phyloP scores from a whole-genome alignment of 306 rosid genomes.

The Trichosanthes cucumerina region DNA sequence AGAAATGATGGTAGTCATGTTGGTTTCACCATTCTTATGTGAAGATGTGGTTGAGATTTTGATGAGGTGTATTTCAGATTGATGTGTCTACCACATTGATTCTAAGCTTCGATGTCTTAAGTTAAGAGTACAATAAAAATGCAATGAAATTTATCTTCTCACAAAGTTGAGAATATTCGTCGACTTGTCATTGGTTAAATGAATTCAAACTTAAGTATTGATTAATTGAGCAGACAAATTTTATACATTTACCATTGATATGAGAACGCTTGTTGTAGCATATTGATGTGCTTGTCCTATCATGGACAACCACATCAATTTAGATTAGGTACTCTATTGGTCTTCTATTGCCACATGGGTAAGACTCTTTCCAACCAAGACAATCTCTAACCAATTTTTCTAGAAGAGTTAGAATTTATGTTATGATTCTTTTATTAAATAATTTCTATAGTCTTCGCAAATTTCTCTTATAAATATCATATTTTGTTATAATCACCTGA shows the following conservation, averaged over 20 bases:
- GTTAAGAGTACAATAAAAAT: neutral
- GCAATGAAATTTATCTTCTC: neutral
- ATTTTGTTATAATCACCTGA: neutral
- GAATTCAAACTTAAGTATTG: neutral
- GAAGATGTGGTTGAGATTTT: neutral
- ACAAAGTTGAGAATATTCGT: neutral
- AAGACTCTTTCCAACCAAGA: neutral
- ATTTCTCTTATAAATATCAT: neutral
- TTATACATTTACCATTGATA: neutral
- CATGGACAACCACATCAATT: neutral
- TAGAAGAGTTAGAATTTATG: no score
- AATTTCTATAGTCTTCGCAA: neutral
- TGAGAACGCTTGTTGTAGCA: neutral
- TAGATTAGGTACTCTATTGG: neutral
- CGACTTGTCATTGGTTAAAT: neutral
- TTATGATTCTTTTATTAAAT: neutral
- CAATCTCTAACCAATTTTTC: neutral
- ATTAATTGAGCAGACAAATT: neutral
- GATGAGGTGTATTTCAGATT: neutral
- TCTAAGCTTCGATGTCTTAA: neutral
- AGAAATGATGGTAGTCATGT: neutral
- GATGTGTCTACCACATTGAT: neutral
- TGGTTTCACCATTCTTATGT: neutral
- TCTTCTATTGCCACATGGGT: neutral
- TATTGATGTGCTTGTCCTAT: neutral